Conservation (phyloP, 2,329 filamentous ascomycete genomes). For the Fusarium sp. region DNA sequence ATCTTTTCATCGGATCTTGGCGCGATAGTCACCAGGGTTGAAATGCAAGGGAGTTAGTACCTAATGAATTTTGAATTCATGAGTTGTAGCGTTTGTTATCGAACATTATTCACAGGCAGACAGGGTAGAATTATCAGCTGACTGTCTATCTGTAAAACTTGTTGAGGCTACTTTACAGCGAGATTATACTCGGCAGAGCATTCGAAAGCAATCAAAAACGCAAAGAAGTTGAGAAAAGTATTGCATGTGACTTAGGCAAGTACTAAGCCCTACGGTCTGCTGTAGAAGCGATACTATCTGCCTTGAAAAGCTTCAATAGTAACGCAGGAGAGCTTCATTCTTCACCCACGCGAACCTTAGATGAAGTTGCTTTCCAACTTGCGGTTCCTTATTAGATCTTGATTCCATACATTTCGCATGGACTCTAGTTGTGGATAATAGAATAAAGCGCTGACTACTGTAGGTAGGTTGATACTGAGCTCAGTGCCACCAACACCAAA, state of each 20-base stretch:
- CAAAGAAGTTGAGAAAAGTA: neutral
- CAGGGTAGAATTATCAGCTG: neutral
- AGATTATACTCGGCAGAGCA: neutral
- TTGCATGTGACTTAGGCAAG: neutral
- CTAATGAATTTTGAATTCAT: neutral
- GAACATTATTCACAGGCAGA: neutral
- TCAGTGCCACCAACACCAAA: constrained; percentile 9
- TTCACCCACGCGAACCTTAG: no score
- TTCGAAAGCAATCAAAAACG: neutral
- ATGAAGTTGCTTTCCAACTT: no score
- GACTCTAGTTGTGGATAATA: neutral
- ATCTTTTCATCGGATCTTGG: constrained; percentile 40
- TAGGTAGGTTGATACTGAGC: neutral
- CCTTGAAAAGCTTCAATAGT: no score
- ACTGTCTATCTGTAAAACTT: neutral
- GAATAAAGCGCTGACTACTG: neutral
- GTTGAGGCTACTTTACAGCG: neutral
- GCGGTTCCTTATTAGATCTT: no score
- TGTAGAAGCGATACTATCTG: no score
- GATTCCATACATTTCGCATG: no score
- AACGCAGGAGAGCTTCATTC: no score
- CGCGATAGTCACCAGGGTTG: constrained; percentile 31
- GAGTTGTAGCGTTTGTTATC: neutral
- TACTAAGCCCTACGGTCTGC: no score
- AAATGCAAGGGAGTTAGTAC: neutral